Evolutionary conservation across 2,329 filamentous ascomycete genomes (phyloP).

Genomic region (Claviceps fusiformis): DNA sequence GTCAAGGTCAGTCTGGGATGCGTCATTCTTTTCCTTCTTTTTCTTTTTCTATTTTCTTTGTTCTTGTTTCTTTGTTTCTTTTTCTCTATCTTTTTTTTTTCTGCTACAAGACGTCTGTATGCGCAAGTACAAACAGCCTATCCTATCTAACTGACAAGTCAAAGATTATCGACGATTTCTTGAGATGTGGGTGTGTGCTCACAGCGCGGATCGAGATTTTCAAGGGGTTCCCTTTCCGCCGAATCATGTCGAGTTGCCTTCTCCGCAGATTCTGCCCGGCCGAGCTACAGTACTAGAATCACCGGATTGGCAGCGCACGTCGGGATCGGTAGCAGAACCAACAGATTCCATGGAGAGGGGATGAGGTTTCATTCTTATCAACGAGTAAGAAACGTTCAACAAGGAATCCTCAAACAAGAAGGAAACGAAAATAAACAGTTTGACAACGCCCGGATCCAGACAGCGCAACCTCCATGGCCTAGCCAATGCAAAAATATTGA

Average conservation of each 20-base stretch:
- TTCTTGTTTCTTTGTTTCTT: too few species aligned
- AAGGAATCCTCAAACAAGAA: too few species aligned
- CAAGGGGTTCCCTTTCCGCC: slow-evolving; percentile 30
- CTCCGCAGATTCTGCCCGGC: slow-evolving; percentile 28
- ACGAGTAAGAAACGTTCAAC: neutral
- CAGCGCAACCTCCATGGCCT: neutral
- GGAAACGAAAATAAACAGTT: too few species aligned
- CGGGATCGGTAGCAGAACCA: slow-evolving; percentile 3
- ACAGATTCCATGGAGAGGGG: neutral
- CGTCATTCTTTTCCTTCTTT: neutral
- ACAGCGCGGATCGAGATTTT: slow-evolving; percentile 32
- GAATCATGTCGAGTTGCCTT: slow-evolving; percentile 32
- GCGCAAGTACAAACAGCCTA: neutral
- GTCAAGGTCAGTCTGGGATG: slow-evolving; percentile 24
- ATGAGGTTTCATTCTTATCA: neutral
- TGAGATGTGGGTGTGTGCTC: slow-evolving; percentile 31
- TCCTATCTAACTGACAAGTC: neutral
- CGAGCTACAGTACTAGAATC: slow-evolving; percentile 6
- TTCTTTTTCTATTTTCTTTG: too few species aligned
- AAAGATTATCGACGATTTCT: slow-evolving; percentile 35
- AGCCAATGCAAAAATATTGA: neutral
- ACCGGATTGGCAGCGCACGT: slow-evolving; percentile 2
- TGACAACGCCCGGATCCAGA: neutral
- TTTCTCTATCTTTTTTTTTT: too few species aligned
- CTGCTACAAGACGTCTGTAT: neutral